These are phyloP conservation scores for Panaeolus cyanescens DNA, from an alignment of 768 basidiomycete genomes.

Conservation along the genomic window DNA sequence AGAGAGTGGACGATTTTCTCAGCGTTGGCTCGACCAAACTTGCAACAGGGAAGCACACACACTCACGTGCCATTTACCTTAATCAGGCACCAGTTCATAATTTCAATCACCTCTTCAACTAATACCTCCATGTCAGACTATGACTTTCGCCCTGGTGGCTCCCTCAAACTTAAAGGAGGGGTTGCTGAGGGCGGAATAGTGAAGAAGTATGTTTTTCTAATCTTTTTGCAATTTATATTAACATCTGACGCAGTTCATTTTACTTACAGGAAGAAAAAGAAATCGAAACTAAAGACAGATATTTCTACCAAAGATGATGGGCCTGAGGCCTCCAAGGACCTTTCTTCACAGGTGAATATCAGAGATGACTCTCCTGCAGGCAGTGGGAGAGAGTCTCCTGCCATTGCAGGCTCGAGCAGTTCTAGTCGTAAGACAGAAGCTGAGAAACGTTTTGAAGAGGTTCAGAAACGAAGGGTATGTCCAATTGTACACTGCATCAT, in stretches of 20 bases:
- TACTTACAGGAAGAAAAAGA: conserved; percentile 83
- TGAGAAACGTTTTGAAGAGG: conserved; percentile 85
- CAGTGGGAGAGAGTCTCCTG: conserved; percentile 64
- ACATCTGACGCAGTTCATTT: background rate
- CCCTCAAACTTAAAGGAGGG: conserved; percentile 88
- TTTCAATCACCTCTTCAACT: conserved; percentile 17
- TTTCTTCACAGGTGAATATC: conserved; percentile 49
- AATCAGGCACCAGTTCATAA: conserved; percentile 9
- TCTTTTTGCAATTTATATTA: background rate
- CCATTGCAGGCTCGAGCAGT: conserved; percentile 43
- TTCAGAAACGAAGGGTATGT: conserved; percentile 78
- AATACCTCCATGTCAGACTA: conserved; percentile 73
- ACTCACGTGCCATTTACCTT: conserved; percentile 11
- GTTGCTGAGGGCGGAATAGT: conserved; percentile 77
- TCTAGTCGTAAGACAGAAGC: conserved; percentile 79
- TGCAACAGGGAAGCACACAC: background rate
- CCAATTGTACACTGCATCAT: background rate
- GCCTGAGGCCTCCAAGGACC: conserved; percentile 52
- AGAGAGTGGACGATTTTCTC: conserved; percentile 16
- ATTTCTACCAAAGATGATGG: conserved; percentile 44
- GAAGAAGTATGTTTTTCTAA: conserved; percentile 37
- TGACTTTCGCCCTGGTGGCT: conserved; percentile 81
- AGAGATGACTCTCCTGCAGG: conserved; percentile 48
- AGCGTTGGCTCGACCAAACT: conserved; percentile 1
- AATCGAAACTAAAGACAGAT: conserved; percentile 64